Conservation (phyloP, 1,139 yeast species). For the Nematodospora anomalae region DNA sequence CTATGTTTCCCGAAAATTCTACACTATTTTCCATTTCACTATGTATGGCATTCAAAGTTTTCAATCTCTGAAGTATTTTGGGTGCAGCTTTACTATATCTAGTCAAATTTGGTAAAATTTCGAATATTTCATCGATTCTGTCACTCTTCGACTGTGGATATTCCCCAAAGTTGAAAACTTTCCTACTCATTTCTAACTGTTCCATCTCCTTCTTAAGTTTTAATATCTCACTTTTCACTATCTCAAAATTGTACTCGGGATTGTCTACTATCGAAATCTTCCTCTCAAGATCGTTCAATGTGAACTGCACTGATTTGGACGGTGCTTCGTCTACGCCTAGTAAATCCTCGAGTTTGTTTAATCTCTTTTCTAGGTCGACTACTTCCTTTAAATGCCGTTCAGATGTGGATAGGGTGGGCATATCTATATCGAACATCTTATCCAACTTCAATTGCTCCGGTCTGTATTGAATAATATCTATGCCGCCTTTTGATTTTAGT, state of each 20-base stretch:
- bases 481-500: conserved; percentile 1
- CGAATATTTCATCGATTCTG: conserved; percentile 41
- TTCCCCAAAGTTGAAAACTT: conserved; percentile 14
- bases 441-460: conserved; percentile 2
- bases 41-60: conserved; percentile 47
- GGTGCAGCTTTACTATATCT: conserved; percentile 39
- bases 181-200: conserved; percentile 17
- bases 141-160: conserved; percentile 10
- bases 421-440: conserved; percentile 3
- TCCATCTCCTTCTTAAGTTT: conserved; percentile 19
- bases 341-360: conserved; percentile 22
- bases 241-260: conserved; percentile 31
- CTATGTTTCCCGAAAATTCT: conserved; percentile 31
- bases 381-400: conserved; percentile 4
- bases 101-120: conserved; percentile 37
- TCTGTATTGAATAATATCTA: neutral
- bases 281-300: conserved; percentile 34
- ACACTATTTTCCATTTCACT: conserved; percentile 33
- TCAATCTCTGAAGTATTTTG: conserved; percentile 40
- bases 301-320: conserved; percentile 21
- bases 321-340: conserved; percentile 20
- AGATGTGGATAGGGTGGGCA: neutral
- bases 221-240: conserved; percentile 20
- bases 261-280: conserved; percentile 39
- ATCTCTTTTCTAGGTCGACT: conserved; percentile 23